Evolutionary conservation across 208 protist genomes (phyloP).

Genomic region (Herpetomonas tarakana): DNA sequence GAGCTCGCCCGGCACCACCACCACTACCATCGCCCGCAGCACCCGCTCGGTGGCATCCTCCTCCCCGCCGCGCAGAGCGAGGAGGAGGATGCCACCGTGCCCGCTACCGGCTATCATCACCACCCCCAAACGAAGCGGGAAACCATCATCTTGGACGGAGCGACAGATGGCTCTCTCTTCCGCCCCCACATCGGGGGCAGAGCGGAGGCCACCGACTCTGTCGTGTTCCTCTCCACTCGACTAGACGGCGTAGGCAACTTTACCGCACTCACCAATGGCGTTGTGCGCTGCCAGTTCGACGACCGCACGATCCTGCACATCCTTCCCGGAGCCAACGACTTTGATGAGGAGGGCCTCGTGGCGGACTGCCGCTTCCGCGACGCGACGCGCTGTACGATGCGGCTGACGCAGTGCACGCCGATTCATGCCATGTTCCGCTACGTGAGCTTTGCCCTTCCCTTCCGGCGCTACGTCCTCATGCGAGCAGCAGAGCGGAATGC

Average conservation of each 20-base stretch:
- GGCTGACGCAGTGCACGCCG: slow-evolving; percentile 44
- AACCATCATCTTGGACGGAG: too few relatives aligned
- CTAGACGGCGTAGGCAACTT: slow-evolving; percentile 81
- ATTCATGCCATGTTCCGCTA: slow-evolving; percentile 59
- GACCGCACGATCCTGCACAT: slow-evolving; percentile 76
- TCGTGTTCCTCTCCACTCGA: slow-evolving; percentile 55
- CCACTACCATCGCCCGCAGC: too few relatives aligned
- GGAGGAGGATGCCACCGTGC: not conserved
- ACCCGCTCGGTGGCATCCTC: too few relatives aligned
- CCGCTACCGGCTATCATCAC: not conserved
- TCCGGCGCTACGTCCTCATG: slow-evolving; percentile 54
- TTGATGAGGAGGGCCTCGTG: slow-evolving; percentile 55
- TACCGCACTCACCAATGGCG: slow-evolving; percentile 78
- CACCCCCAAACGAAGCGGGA: slow-evolving; percentile 7
- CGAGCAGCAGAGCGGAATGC: slow-evolving; percentile 6
- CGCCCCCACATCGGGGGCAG: too few relatives aligned
- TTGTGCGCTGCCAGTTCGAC: slow-evolving; percentile 70
- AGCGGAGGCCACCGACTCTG: too few relatives aligned
- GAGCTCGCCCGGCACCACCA: slow-evolving; percentile 54
- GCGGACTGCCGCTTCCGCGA: slow-evolving; percentile 62
- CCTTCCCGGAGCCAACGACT: slow-evolving; percentile 54
- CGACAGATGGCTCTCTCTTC: too few relatives aligned
- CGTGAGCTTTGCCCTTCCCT: slow-evolving; percentile 62
- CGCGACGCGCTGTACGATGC: slow-evolving; percentile 56
- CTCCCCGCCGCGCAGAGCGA: slow-evolving; percentile 2